Percentiles rank a stretch among this genome's conserved stretches.
Evolutionary conservation across 2,329 filamentous ascomycete species (phyloP).

Genomic region (Ilyonectria sp.): DNA sequence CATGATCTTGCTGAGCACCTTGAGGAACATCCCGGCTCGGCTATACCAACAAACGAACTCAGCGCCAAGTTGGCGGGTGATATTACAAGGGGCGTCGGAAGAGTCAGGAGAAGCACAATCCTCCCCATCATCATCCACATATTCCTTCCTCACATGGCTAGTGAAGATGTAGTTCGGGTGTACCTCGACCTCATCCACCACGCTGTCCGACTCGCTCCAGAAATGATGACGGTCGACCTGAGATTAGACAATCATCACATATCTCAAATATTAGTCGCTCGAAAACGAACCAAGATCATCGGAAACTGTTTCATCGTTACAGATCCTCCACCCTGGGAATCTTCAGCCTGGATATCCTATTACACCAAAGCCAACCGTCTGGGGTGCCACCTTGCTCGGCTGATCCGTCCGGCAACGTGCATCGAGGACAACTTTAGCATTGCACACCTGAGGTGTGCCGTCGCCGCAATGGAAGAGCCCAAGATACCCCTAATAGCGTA

Average conservation of each 20-base stretch:
- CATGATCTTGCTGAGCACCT: constrained; percentile 36
- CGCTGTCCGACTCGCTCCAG: constrained; percentile 73
- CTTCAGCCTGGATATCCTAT: constrained; percentile 67
- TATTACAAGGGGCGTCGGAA: constrained; percentile 72
- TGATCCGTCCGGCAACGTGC: constrained; percentile 70
- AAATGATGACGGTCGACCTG: constrained; percentile 75
- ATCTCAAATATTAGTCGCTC: constrained; percentile 63
- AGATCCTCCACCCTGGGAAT: constrained; percentile 68
- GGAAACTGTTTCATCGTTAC: constrained; percentile 65
- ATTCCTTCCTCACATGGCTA: constrained; percentile 48
- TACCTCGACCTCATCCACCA: constrained; percentile 73
- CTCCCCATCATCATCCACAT: constrained; percentile 72
- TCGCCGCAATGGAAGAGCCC: constrained; percentile 58
- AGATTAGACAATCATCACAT: constrained; percentile 68
- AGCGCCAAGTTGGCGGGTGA: constrained; percentile 58
- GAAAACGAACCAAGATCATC: constrained; percentile 73
- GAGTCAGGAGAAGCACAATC: constrained; percentile 75
- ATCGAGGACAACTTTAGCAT: constrained; percentile 77
- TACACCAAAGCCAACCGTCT: constrained; percentile 72
- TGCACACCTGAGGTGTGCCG: constrained; percentile 66
- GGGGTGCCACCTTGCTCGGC: constrained; percentile 74
- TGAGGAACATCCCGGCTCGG: constrained; percentile 33
- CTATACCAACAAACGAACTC: constrained; percentile 33
- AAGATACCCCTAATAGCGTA: constrained; percentile 73
- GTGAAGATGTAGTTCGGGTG: constrained; percentile 41